Evolutionary conservation across 192 early-diverging fungal genomes (phyloP), one percentile per base, ranked within the genome.

Genomic region (Linnemannia hyalina): DNA sequence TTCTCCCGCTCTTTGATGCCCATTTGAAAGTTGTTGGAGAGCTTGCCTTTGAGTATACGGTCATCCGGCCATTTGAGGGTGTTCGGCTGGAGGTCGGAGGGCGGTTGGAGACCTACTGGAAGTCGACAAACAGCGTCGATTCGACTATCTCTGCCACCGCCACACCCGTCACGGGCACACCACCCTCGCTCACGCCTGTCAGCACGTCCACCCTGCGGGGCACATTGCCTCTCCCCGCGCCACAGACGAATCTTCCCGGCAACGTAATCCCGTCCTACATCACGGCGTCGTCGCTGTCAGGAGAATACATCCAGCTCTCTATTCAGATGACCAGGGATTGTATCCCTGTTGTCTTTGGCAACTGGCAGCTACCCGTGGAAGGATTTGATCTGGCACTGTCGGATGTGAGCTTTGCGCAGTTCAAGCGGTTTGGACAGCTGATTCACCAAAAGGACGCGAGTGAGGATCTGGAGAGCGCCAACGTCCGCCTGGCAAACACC

Each of bases 31-130:
- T 98, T 0, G 95, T 99, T 32, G 99, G 97, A 0, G 97, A 99
- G 82, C 77, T 99, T 15, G 88, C 93, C 32, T 97, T 98, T 78
- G 94, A 94, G 73, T 96, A 93, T 75, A 90, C 94, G 20, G 91
- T 97, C 6, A 93, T 99, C 36, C 92, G 92, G 74, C 97, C 99
- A 1, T 98, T 99, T 85, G 90, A 91, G 54, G 97, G 97, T 44
- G 94, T 96, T 3, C 92, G 94, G 44, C 89, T 99, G 79, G 94
- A 96, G 88, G 98, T 99, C 81, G 99, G 97, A 26, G 99, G 99
- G 32, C 94, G 95, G 54, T 94, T 99, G 36, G 97, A 98, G 82
- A 99, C 99, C 0, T 99, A 99, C 85, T 99, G 99, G 99, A 99
- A 99, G 90, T 96, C 97, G 16, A 98, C 97, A 3, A 96, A 96